A percentile compares a stretch with the other conserved stretches of the same genome.
Evolutionary conservation across 495 filamentous ascomycete genomes (phyloP).

Genomic region (Podospora comata): DNA sequence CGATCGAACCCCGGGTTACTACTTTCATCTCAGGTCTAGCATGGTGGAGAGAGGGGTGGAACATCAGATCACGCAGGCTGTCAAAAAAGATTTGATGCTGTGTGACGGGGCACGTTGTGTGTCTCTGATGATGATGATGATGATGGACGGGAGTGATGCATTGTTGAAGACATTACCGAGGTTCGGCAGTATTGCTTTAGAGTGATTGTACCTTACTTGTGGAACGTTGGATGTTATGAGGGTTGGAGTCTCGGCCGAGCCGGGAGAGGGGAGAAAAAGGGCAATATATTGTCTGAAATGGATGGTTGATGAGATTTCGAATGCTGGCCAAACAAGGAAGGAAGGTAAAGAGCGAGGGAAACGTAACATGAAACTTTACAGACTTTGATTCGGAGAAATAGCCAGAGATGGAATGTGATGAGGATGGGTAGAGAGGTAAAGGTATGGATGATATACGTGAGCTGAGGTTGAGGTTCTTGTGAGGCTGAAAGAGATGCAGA

Average conservation of each 20-base stretch:
- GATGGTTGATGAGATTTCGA: background rate
- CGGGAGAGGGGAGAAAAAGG: too few species aligned
- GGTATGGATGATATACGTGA: background rate
- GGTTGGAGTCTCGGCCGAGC: background rate
- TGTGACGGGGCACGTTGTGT: background rate
- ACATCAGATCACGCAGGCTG: background rate
- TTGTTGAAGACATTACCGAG: background rate
- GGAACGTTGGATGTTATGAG: background rate
- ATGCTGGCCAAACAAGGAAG: background rate
- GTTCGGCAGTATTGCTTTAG: background rate
- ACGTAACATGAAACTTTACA: background rate
- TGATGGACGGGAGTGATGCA: background rate
- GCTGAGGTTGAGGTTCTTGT: background rate
- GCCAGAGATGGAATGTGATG: background rate
- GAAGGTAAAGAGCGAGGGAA: background rate
- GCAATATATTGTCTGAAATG: background rate
- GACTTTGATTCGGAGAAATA: background rate
- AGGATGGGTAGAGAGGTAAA: background rate
- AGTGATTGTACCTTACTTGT: background rate
- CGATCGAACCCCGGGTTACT: too few species aligned
- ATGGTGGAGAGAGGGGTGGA: background rate
- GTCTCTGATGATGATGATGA: background rate
- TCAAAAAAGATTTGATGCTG: background rate
- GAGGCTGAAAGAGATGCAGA: background rate
- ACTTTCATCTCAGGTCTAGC: background rate